phyloP scores from a whole-genome alignment of 805 yeast species.

The Wickerhamiella parazyma region DNA sequence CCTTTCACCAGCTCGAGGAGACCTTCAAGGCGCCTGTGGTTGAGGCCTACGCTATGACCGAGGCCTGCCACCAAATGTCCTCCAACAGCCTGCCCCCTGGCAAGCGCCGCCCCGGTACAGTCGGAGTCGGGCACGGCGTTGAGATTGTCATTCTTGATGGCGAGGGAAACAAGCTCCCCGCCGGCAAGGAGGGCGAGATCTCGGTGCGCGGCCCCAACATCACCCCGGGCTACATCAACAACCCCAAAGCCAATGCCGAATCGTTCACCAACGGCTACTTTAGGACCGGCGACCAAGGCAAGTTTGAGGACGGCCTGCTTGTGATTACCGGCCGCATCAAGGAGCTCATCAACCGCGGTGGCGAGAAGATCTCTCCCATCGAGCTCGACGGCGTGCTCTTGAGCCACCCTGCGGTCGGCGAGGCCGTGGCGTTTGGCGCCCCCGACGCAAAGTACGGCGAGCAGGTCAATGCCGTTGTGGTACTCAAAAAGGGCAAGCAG shows the following conservation, averaged over 20 bases:
- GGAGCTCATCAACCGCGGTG: conserved; percentile 64
- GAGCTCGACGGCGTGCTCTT: conserved; percentile 52
- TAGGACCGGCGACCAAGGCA: conserved; percentile 72
- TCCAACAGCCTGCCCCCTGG: conserved; percentile 58
- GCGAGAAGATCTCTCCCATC: conserved; percentile 64
- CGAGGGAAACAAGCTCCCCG: conserved; percentile 33
- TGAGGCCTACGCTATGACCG: conserved; percentile 74
- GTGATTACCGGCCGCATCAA: conserved; percentile 57
- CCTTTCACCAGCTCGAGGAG: conserved; percentile 42
- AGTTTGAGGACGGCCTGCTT: conserved; percentile 46
- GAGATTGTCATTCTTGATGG: conserved; percentile 44
- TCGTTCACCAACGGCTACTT: conserved; percentile 53
- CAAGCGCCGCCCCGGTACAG: conserved; percentile 54
- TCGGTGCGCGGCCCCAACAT: conserved; percentile 55
- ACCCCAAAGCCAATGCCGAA: conserved; percentile 55
- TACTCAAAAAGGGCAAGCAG: conserved; percentile 32
- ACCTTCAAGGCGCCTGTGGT: conserved; percentile 52
- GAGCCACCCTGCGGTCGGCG: conserved; percentile 48
- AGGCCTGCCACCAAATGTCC: conserved; percentile 70
- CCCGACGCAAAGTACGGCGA: conserved; percentile 59
- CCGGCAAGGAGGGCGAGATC: conserved; percentile 54
- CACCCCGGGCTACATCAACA: conserved; percentile 59
- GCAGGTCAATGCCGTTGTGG: conserved; percentile 57
- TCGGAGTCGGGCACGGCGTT: conserved; percentile 61
- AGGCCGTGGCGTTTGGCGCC: conserved; percentile 60